Evolutionary conservation across 768 basidiomycete species (phyloP), one percentile per base, ranked within the genome.

Genomic region (Leccinum ochraceum): DNA sequence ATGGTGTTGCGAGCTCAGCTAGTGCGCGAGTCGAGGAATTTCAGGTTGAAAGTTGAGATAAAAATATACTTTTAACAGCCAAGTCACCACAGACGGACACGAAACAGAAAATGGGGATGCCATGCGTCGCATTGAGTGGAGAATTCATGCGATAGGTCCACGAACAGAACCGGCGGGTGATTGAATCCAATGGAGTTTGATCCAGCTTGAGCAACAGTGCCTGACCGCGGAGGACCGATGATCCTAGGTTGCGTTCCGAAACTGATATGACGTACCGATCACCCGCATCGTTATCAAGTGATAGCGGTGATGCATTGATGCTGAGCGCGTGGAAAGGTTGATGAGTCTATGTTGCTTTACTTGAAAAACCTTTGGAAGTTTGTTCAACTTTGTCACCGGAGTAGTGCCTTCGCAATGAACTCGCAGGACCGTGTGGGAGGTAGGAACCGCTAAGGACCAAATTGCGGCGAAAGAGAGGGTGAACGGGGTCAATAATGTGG

Each of bases 1-100:
- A 76, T 76, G 60, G 20, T 63, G 59, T 22, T 42, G 42, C n/a
- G n/a, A 7, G 34, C 6, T 56, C 24, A 48, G 36, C 57, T 36
- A 8, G 24, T 39, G 24, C 11, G 26, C 24, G 50, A n/a, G 46
- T 53, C 20, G 7, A n/a, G 16, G 46, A 11, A 36, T 20, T 50
- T 26, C 49, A 26, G 26, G n/a, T 37, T 28, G 32, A 17, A 42
- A 20, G 54, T 20, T 3, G 51, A 17, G 56, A 57, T 11, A 30
- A 7, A 30, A 39, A 22, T 52, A 16, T 14, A 26, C 22, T 16
- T 30, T 51, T 37, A 6, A 10, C 26, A 44, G 30, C 22, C 26
- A 22, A n/a, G n/a, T 28, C 28, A 39, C 44, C 39, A 22, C 22
- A 36, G 34, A 22, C 1, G 50, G 17, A 13, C 20, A 57, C 42